Conservation (phyloP, 2,329 filamentous ascomycete genomes). For the Colletotrichum sojae region DNA sequence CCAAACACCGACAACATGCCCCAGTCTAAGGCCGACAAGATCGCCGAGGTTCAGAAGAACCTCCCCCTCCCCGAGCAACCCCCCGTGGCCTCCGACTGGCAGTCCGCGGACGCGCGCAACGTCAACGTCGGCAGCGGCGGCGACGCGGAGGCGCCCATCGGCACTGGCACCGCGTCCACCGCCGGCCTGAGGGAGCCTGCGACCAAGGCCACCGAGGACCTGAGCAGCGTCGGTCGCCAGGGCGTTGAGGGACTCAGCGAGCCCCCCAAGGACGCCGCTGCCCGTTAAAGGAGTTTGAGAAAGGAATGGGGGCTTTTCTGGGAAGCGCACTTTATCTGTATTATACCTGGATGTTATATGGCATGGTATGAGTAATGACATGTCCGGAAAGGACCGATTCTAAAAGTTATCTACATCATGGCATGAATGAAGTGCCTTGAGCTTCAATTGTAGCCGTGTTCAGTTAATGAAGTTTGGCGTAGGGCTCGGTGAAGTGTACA, state of each 20-base stretch:
- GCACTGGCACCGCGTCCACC: conserved; percentile 62
- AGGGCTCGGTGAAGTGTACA: too few relatives aligned
- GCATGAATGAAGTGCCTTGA: too few relatives aligned
- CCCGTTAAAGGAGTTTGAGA: conserved; percentile 52
- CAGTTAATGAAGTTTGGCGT: too few relatives aligned
- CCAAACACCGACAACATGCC: conserved; percentile 50
- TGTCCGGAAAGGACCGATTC: neutral
- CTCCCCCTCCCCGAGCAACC: conserved; percentile 86
- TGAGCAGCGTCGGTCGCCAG: conserved; percentile 75
- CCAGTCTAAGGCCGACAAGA: conserved; percentile 73
- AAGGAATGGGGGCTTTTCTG: neutral
- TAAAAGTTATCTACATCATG: too few relatives aligned
- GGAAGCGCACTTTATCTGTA: neutral
- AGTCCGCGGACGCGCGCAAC: conserved; percentile 77
- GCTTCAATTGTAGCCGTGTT: too few relatives aligned
- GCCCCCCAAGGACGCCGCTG: conserved; percentile 72
- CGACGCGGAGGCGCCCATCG: conserved; percentile 65
- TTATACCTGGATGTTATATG: neutral
- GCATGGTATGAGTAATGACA: conserved; percentile 31
- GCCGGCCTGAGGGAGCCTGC: conserved; percentile 72
- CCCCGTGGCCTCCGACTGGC: conserved; percentile 82
- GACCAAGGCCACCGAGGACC: conserved; percentile 68
- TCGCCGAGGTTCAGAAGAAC: conserved; percentile 78
- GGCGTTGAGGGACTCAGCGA: conserved; percentile 70
- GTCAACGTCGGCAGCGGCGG: conserved; percentile 78